phyloP scores from a whole-genome alignment of 2,329 filamentous ascomycete species.

The Fusarium avenaceum region DNA sequence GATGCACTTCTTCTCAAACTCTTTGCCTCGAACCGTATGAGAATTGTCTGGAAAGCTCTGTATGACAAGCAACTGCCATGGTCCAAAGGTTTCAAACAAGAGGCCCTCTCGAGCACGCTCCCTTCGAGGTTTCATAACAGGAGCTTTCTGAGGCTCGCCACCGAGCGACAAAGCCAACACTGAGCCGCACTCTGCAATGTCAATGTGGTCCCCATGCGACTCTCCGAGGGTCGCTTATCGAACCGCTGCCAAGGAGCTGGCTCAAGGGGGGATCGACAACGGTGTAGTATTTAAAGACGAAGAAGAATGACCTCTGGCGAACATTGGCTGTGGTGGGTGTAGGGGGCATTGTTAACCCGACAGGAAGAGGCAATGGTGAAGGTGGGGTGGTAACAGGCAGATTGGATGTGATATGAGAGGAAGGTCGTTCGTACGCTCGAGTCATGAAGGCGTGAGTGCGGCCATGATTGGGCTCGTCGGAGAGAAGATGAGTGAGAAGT shows the following conservation, averaged over 20 bases:
- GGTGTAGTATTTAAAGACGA: constrained; percentile 76
- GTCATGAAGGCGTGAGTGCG: constrained; percentile 64
- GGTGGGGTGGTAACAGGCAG: constrained; percentile 35
- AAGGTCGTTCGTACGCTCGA: constrained; percentile 59
- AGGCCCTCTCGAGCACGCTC: constrained; percentile 64
- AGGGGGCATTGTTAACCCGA: constrained; percentile 23
- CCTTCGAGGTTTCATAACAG: constrained; percentile 64
- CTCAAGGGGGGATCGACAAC: constrained; percentile 67
- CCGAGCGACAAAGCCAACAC: constrained; percentile 70
- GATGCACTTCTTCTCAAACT: constrained; percentile 66
- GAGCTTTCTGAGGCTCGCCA: constrained; percentile 63
- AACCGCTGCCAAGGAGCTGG: constrained; percentile 72
- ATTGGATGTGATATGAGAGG: constrained; percentile 24
- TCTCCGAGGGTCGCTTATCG: constrained; percentile 60
- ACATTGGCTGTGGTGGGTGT: constrained; percentile 57
- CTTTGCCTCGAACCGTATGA: constrained; percentile 67
- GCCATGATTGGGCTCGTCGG: constrained; percentile 60
- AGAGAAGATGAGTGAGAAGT: constrained; percentile 67
- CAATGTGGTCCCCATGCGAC: constrained; percentile 64
- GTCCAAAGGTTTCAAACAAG: constrained; percentile 70
- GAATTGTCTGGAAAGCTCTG: constrained; percentile 72
- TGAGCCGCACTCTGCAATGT: constrained; percentile 70
- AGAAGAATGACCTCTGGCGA: constrained; percentile 70
- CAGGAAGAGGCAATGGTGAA: constrained; percentile 23
- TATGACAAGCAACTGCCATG: constrained; percentile 71